Evolutionary conservation across 2,329 filamentous ascomycete species (phyloP).

Genomic region (Colletotrichum salicis): DNA sequence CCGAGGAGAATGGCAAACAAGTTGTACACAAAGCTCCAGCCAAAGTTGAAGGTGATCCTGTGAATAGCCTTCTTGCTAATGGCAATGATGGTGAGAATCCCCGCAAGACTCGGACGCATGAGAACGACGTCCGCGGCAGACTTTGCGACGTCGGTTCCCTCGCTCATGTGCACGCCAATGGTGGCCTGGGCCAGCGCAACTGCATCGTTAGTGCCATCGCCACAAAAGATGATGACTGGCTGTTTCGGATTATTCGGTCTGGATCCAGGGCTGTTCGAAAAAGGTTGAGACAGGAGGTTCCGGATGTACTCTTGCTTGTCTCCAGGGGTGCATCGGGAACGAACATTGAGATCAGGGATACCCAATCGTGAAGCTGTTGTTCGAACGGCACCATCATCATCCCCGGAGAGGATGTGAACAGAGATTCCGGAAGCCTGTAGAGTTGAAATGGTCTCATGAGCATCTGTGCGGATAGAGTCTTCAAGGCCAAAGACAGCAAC

Average conservation of each 20-base stretch:
- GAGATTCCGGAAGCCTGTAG: slow-evolving; percentile 52
- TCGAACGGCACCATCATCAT: slow-evolving; percentile 61
- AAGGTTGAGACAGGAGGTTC: slow-evolving; percentile 42
- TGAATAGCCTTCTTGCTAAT: slow-evolving; percentile 56
- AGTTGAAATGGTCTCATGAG: slow-evolving; percentile 45
- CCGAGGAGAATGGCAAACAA: slow-evolving; percentile 73
- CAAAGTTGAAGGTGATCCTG: slow-evolving; percentile 75
- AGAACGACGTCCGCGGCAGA: slow-evolving; percentile 77
- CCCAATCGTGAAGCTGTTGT: slow-evolving; percentile 50
- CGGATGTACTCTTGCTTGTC: slow-evolving; percentile 60
- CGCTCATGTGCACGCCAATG: slow-evolving; percentile 76
- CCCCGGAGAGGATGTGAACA: slow-evolving; percentile 63
- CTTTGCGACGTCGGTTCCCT: slow-evolving; percentile 71
- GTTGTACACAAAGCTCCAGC: slow-evolving; percentile 78
- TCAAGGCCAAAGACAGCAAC: slow-evolving; percentile 57
- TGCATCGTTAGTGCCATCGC: slow-evolving; percentile 85
- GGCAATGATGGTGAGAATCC: slow-evolving; percentile 68
- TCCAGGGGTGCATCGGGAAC: slow-evolving; percentile 54
- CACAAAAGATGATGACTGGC: slow-evolving; percentile 72
- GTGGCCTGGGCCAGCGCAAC: slow-evolving; percentile 76
- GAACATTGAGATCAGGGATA: slow-evolving; percentile 51
- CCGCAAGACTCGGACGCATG: slow-evolving; percentile 64
- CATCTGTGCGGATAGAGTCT: slow-evolving; percentile 58
- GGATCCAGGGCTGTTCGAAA: too few relatives aligned
- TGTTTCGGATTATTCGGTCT: slow-evolving; percentile 32